Evolutionary conservation across 179 eudicot genomes (phyloP), one percentile per base, ranked within the genome.

Genomic region (Spinacia oleracea): DNA sequence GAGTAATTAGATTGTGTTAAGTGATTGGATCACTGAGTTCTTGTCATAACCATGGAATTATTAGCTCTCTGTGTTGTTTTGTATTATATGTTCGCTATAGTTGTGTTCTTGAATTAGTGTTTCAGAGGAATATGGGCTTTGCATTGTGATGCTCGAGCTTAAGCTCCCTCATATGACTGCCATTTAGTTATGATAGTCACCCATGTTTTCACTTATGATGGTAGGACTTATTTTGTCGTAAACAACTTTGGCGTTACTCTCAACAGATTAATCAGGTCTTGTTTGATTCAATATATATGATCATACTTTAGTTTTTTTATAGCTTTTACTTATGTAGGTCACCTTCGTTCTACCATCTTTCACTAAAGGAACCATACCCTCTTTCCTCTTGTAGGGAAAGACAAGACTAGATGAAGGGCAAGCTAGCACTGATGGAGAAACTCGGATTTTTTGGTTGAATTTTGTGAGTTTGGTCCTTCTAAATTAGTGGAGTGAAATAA

Each of bases 341-440:
- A n/a, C n/a, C n/a, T n/a, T n/a, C n/a, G n/a, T n/a, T n/a, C n/a
- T n/a, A n/a, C n/a, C n/a, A n/a, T n/a, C n/a, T n/a, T n/a, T n/a
- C n/a, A n/a, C 74, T 78, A 70, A 81, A 75, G 60, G 74, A 84
- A 72, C 29, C 80, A 63, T 76, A 86, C 77, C 81, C 82, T 84
- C 82, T 83, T 85, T 88, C 82, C 78, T 87, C 84, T 82, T 87
- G 91, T 88, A 89, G 91, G 95, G 86, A 80, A 75, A 83, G 87
- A 87, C 51, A 81, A 79, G 84, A 87, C 90, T 89, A 85, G 87
- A 88, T 91, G 92, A 89, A 81, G 88, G 76, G 79, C 84, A 43
- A 82, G 87, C 82, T 79, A 79, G 53, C 83, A 70, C 66, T 83
- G 83, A 82, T 74, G 83, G 83, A 82, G 79, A 75, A 72, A 79